Base-by-base conservation (phyloP, 768 basidiomycete genomes). In the Leccinum subgranulosum region DNA sequence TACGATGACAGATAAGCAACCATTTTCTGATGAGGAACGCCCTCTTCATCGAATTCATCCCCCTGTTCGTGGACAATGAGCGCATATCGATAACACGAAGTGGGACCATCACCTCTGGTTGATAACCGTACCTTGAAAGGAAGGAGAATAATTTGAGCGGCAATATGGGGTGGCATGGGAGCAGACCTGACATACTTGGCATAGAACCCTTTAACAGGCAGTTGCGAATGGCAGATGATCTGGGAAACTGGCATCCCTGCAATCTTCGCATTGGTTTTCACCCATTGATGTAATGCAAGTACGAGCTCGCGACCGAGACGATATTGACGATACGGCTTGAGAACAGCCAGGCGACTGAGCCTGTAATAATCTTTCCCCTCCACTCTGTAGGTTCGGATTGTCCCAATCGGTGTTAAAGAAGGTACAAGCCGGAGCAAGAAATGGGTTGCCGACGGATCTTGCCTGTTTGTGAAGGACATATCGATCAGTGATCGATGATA, bases 1-100 rank as follows among this genome's bases (percentile, higher is more conserved):
- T 71, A 70, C 69, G 75, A 73, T 58, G 80, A 77, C 64, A 89
- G 70, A 60, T 74, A 77, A 63, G 80, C 73, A 59, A 86, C 79
- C 90, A 93, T 90, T 74, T 84, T 86, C 70, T 92, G 90, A 80
- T 94, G 91, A 57, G 88, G 90, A 66, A 83, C 90, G 31, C 90
- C 91, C 56, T 88, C 92, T 74, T 86, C 89, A 72, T 88, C 87
- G 75, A 89, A 91, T 70, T 84, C 81, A 25, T 80, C 79, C 60
- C 86, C 87, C 86, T 91, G 71, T 47, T 60, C 49, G 57, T 53
- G 60, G 59, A 64, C 49, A 60, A 54, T 69, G 68, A 66, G 60
- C 51, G 55, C 57, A 56, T 34, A 67, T 67, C 56, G 62, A 68
- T 66, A 58, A 59, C 60, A 55, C 11, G 59, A 54, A 56, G 49